Percentiles rank a stretch among this genome's conserved stretches.
These are phyloP conservation scores for Botrytis fabae DNA, from an alignment of 2,329 filamentous ascomycete genomes.

Conservation along the genomic window DNA sequence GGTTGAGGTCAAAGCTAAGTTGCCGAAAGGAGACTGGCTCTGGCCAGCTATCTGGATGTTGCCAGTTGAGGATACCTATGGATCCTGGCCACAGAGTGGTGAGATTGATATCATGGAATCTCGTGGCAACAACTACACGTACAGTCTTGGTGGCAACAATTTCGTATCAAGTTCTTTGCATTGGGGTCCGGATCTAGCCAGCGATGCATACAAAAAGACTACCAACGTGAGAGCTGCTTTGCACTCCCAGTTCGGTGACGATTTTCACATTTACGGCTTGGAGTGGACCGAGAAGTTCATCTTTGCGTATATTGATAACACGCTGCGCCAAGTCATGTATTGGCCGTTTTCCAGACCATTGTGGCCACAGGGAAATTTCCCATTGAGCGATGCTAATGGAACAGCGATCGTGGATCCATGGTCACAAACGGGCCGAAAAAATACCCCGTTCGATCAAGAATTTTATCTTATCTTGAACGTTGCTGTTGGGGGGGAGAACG, in stretches of 20 bases:
- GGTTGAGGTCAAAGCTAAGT: conserved; percentile 74
- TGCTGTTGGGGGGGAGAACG: conserved; percentile 75
- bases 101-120: conserved; percentile 84
- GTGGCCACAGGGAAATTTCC: conserved; percentile 69
- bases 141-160: conserved; percentile 76
- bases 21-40: conserved; percentile 80
- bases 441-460: conserved; percentile 72
- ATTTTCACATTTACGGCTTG: conserved; percentile 77
- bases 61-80: conserved; percentile 71
- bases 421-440: conserved; percentile 58
- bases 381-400: conserved; percentile 62
- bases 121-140: conserved; percentile 79
- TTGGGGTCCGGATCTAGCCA: conserved; percentile 71
- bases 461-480: conserved; percentile 79
- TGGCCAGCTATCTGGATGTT: conserved; percentile 95
- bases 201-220: conserved; percentile 81
- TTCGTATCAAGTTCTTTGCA: conserved; percentile 77
- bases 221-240: conserved; percentile 74
- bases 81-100: conserved; percentile 74
- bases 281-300: conserved; percentile 89
- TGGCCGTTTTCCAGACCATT: conserved; percentile 69
- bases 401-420: conserved; percentile 65
- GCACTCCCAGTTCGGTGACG: conserved; percentile 69
- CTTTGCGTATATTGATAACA: conserved; percentile 82
- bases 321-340: conserved; percentile 78